Conservation (phyloP, 1,139 yeast genomes). For the Hemisphaericaspora xylanilytica region DNA sequence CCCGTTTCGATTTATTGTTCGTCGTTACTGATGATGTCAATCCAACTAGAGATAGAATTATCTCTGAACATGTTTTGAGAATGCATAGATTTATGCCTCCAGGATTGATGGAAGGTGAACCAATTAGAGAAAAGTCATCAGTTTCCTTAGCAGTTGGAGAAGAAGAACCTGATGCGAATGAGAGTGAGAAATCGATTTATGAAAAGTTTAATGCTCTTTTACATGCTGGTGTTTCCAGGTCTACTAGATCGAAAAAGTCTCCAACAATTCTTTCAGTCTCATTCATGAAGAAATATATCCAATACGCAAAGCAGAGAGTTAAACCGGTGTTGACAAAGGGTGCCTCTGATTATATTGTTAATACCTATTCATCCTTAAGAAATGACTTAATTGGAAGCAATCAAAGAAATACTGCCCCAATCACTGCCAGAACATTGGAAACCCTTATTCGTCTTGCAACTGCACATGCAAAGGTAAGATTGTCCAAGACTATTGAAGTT, state of each 20-base stretch:
- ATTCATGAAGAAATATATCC: slow-evolving; percentile 87
- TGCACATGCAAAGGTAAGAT: slow-evolving; percentile 94
- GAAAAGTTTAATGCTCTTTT: slow-evolving; percentile 81
- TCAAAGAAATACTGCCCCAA: slow-evolving; percentile 86
- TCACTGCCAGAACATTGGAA: slow-evolving; percentile 96
- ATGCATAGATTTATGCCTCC: slow-evolving; percentile 91
- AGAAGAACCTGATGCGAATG: slow-evolving; percentile 48
- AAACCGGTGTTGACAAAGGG: slow-evolving; percentile 75
- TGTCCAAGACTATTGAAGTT: slow-evolving; percentile 70
- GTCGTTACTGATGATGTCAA: slow-evolving; percentile 95
- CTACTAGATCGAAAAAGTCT: slow-evolving; percentile 37
- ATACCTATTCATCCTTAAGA: slow-evolving; percentile 76
- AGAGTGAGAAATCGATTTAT: slow-evolving; percentile 59
- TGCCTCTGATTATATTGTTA: slow-evolving; percentile 81
- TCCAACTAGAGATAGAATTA: slow-evolving; percentile 77
- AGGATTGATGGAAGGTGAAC: slow-evolving; percentile 92
- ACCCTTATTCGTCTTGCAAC: slow-evolving; percentile 93
- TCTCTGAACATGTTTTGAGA: slow-evolving; percentile 91
- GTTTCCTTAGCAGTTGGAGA: slow-evolving; percentile 81
- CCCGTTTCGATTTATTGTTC: slow-evolving; percentile 93
- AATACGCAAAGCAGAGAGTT: slow-evolving; percentile 88
- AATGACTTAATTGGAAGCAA: slow-evolving; percentile 72
- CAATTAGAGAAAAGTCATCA: slow-evolving; percentile 73
- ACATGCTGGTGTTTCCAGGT: slow-evolving; percentile 70
- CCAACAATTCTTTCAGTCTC: slow-evolving; percentile 76